Conservation (phyloP, 306 rosid genomes). For the Medicago arabica region DNA sequence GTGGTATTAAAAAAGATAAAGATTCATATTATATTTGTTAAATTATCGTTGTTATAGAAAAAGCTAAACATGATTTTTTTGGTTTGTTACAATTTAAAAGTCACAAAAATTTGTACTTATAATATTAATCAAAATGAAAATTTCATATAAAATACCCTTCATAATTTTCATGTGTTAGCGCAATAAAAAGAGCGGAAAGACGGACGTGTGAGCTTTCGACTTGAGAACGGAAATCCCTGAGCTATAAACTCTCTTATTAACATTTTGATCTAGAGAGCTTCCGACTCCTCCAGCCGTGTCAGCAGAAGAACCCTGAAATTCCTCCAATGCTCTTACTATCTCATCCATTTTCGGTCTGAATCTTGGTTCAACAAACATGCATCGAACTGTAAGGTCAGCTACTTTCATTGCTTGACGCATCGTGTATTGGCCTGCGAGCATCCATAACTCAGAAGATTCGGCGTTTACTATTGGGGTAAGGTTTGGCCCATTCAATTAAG, state of each 20-base stretch:
- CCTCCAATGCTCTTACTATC: constrained; percentile 71
- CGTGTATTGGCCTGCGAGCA: constrained; percentile 77
- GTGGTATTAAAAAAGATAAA: too few relatives aligned
- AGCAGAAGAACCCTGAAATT: constrained; percentile 57
- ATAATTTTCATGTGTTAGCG: too few relatives aligned
- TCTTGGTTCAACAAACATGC: constrained; percentile 74
- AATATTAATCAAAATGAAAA: too few relatives aligned
- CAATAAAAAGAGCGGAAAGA: too few relatives aligned
- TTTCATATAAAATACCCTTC: too few relatives aligned
- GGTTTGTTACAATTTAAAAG: too few relatives aligned
- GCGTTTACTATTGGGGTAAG: constrained; percentile 81
- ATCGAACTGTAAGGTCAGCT: constrained; percentile 68
- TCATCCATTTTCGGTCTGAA: constrained; percentile 80
- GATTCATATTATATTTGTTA: too few relatives aligned
- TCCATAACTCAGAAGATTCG: constrained; percentile 75
- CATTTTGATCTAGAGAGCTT: constrained; percentile 43
- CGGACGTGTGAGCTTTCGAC: too few relatives aligned
- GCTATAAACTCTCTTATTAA: constrained; percentile 39
- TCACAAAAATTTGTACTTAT: too few relatives aligned
- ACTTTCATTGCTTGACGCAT: constrained; percentile 65
- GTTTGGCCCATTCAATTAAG: constrained; percentile 96
- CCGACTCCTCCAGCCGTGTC: constrained; percentile 39
- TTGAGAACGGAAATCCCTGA: constrained; percentile 28
- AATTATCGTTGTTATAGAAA: too few relatives aligned
- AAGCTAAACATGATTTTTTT: too few relatives aligned